A percentile compares a stretch with the other conserved stretches of the same genome.
Conservation (phyloP, 345 rosid genomes). For the Salix udensis region DNA sequence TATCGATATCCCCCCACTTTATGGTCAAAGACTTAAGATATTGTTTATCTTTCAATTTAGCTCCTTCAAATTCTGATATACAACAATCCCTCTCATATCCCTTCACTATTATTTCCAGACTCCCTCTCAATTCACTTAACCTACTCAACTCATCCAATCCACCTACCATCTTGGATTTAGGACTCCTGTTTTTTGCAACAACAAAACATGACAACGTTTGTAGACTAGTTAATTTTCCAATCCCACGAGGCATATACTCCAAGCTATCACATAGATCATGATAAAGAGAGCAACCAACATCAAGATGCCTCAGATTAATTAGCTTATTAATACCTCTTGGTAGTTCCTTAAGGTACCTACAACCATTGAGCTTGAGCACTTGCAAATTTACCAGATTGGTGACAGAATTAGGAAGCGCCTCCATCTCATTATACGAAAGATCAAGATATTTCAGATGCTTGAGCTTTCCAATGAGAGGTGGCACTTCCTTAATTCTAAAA, state of each 20-base stretch:
- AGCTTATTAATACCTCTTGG: too few species aligned
- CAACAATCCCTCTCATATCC: too few species aligned
- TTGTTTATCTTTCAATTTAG: neutral
- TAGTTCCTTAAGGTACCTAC: too few species aligned
- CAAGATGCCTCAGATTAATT: neutral
- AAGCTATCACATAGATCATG: too few species aligned
- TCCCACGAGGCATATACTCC: constrained; percentile 5
- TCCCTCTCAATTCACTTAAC: too few species aligned
- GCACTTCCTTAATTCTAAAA: neutral
- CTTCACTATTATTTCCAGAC: too few species aligned
- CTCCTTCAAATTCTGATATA: neutral
- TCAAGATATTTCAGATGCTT: constrained; percentile 18
- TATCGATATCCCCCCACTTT: neutral
- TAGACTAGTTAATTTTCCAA: constrained; percentile 8
- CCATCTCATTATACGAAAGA: neutral
- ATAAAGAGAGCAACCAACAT: neutral
- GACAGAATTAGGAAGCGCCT: too few species aligned
- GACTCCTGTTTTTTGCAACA: neutral
- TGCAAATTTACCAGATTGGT: too few species aligned
- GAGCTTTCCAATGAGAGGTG: constrained; percentile 3
- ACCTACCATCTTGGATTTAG: neutral
- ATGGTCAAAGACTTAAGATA: neutral
- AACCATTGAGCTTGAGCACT: too few species aligned
- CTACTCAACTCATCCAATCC: too few species aligned
- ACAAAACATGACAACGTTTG: neutral